A percentile compares a stretch with the other conserved stretches of the same genome.
Conservation (phyloP, 2,329 filamentous ascomycete genomes). For the Mycosphaerelloides madeirae region DNA sequence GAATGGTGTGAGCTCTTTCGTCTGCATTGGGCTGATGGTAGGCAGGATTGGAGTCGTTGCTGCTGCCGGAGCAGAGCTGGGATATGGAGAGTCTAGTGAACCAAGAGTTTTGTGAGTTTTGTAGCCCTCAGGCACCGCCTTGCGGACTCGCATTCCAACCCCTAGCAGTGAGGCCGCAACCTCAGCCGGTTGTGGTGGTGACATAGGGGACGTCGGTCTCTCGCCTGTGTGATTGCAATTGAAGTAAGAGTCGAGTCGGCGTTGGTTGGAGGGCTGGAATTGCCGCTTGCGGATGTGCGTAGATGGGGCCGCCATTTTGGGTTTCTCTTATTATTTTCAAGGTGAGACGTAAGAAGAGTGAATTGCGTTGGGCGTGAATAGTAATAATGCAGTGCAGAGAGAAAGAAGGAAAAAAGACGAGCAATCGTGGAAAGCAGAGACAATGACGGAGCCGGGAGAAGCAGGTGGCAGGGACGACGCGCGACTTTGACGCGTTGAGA, state of each 20-base stretch:
- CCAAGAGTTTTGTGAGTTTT: slow-evolving; percentile 59
- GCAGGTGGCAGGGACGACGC: no score
- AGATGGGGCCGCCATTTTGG: slow-evolving; percentile 8
- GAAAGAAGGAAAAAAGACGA: no score
- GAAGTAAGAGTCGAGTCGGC: slow-evolving; percentile 42
- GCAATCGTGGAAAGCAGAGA: no score
- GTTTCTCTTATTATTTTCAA: no score
- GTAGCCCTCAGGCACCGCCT: slow-evolving; percentile 89
- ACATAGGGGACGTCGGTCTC: slow-evolving; percentile 17
- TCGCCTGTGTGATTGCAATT: slow-evolving; percentile 20
- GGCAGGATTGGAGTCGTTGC: slow-evolving; percentile 27
- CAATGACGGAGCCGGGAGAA: no score
- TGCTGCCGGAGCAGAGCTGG: slow-evolving; percentile 28
- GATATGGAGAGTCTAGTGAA: slow-evolving; percentile 22
- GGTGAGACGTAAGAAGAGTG: no score
- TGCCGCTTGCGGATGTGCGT: slow-evolving; percentile 38
- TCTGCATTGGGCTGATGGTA: slow-evolving; percentile 10
- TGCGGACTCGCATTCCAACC: slow-evolving; percentile 92
- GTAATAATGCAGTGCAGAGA: no score
- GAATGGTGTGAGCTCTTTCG: slow-evolving; percentile 68
- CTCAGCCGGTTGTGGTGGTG: slow-evolving; percentile 55
- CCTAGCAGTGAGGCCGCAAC: slow-evolving; percentile 80
- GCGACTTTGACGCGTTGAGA: no score
- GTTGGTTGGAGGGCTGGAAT: slow-evolving; percentile 38
- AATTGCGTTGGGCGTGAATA: no score